A percentile compares a stretch with the other conserved stretches of the same genome.
Evolutionary conservation across 805 yeast species (phyloP).

Genomic region (Hanseniaspora vineae): DNA sequence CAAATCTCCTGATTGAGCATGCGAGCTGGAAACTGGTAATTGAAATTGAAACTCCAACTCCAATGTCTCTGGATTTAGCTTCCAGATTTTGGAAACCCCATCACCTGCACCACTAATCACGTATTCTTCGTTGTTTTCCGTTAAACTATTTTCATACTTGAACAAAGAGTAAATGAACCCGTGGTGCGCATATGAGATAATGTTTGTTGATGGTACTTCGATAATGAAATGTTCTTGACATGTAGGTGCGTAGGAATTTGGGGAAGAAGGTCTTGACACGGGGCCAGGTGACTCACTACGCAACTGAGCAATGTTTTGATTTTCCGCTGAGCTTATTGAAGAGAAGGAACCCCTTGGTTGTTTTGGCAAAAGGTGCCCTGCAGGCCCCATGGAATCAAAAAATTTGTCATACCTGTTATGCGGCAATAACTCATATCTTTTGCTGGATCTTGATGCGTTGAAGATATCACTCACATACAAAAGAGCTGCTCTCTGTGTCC

Average conservation of each 20-base stretch:
- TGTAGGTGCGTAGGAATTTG: constrained; percentile 3
- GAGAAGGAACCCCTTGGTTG: constrained; percentile 12
- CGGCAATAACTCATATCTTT: constrained; percentile 26
- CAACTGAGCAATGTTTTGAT: no score
- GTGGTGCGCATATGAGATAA: constrained; percentile 74
- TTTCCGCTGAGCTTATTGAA: not conserved
- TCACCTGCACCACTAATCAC: constrained; percentile 81
- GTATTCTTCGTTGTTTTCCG: constrained; percentile 19
- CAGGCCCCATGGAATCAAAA: constrained; percentile 83
- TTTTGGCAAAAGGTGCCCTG: constrained; percentile 35
- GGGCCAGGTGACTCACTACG: no score
- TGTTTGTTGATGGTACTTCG: constrained; percentile 56
- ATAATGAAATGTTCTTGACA: constrained; percentile 26
- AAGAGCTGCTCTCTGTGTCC: constrained; percentile 86
- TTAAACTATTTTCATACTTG: constrained; percentile 5
- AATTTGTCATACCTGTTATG: constrained; percentile 67
- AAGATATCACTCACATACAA: constrained; percentile 45
- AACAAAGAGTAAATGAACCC: constrained; percentile 72
- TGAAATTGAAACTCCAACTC: constrained; percentile 10
- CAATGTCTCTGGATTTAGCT: constrained; percentile 19
- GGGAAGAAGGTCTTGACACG: no score
- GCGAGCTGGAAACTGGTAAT: constrained; percentile 1
- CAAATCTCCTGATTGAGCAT: not conserved
- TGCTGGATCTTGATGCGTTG: constrained; percentile 15
- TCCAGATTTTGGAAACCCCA: constrained; percentile 78